phyloP scores from a whole-genome alignment of 305 asterid species.

The Fraxinus sp. region DNA sequence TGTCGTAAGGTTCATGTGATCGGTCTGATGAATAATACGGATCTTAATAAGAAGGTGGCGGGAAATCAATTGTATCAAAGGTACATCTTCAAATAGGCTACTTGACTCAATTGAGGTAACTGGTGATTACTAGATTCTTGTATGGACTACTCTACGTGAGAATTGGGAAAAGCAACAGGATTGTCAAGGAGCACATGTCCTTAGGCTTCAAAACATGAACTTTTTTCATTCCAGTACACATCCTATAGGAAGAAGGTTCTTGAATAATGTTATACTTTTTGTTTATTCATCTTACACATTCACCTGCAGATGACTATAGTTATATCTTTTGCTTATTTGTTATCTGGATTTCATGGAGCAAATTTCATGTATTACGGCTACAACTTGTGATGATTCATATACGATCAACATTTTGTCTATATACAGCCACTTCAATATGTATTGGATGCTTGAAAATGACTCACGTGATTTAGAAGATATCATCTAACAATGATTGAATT shows the following conservation, averaged over 20 bases:
- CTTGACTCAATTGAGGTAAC: background rate
- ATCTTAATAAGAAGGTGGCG: background rate
- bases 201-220: background rate
- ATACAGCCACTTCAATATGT: background rate
- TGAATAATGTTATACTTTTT: background rate
- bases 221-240: background rate
- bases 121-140: background rate
- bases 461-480: constrained; percentile 12
- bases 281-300: background rate
- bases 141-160: background rate
- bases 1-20: background rate
- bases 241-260: background rate
- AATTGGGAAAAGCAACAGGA: background rate
- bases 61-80: background rate
- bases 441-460: constrained; percentile 1
- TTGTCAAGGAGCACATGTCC: background rate
- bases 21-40: background rate
- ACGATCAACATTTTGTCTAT: background rate
- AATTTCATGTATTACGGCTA: background rate
- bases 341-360: background rate
- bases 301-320: background rate
- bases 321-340: background rate
- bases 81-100: background rate
- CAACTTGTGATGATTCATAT: background rate
- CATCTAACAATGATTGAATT: constrained; percentile 17